These are phyloP conservation scores for Chlamydomonas sphaeroides DNA, from an alignment of 139 green algal species.

Conservation along the genomic window DNA sequence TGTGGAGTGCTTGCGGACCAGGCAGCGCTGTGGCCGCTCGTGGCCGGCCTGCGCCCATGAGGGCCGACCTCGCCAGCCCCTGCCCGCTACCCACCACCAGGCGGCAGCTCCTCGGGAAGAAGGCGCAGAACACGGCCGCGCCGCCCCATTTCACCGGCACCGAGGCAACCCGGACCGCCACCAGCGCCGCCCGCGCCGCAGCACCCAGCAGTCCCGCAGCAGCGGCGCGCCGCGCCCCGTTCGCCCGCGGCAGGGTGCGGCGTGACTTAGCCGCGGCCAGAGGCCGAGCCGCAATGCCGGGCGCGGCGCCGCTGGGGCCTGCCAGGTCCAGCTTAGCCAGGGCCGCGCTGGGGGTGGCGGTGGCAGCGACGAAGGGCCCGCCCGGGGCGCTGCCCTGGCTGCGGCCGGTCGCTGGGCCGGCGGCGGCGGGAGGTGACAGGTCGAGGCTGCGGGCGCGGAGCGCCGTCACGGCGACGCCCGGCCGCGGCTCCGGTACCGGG, in stretches of 20 bases:
- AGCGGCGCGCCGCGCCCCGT: too few species aligned
- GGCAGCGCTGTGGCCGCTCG: too few species aligned
- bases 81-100: slow-evolving; percentile 7
- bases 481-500: too few species aligned
- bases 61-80: background rate
- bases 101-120: slow-evolving; percentile 16
- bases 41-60: too few species aligned
- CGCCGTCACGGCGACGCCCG: background rate
- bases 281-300: background rate
- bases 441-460: background rate
- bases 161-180: background rate
- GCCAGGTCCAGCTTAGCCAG: too few species aligned
- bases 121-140: slow-evolving; percentile 8
- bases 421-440: too few species aligned
- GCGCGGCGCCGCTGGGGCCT: too few species aligned
- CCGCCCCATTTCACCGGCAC: background rate
- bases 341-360: background rate
- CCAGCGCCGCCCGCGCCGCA: background rate
- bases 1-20: background rate
- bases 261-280: background rate
- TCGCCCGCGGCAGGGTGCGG: too few species aligned
- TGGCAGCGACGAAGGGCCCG: background rate
- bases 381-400: background rate
- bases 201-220: background rate
- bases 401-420: too few species aligned